Conservation (phyloP, 1,139 yeast species). For the Yamadazyma sp. region DNA sequence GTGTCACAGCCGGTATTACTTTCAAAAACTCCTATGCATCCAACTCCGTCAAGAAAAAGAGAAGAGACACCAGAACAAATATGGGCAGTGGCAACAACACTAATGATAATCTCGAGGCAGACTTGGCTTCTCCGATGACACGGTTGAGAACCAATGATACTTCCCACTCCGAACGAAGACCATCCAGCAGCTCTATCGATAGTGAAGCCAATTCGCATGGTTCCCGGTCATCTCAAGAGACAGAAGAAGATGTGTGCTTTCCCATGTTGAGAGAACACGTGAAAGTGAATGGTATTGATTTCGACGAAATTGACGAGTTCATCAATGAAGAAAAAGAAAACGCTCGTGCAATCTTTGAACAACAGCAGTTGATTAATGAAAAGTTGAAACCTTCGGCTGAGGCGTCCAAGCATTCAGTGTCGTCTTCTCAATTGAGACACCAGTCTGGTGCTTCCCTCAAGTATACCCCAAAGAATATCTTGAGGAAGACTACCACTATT, state of each 20-base stretch:
- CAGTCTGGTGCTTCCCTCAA: constrained; percentile 52
- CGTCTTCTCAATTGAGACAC: constrained; percentile 16
- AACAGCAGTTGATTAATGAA: constrained; percentile 32
- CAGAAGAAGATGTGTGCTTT: constrained; percentile 97
- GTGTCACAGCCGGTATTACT: constrained; percentile 8
- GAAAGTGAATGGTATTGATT: constrained; percentile 72
- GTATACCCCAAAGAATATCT: constrained; percentile 54
- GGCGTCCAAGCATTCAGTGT: constrained; percentile 6
- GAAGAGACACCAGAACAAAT: constrained; percentile 17
- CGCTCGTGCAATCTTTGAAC: constrained; percentile 24
- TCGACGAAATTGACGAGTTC: constrained; percentile 76
- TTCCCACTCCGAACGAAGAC: constrained; percentile 26
- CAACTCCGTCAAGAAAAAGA: constrained; percentile 10
- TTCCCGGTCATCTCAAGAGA: constrained; percentile 73
- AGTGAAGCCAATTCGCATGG: constrained; percentile 72
- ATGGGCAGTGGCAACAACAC: background rate
- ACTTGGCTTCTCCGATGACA: constrained; percentile 33
- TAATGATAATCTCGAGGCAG: constrained; percentile 23
- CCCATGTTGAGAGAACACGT: constrained; percentile 81
- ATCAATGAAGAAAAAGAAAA: constrained; percentile 52
- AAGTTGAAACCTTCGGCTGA: constrained; percentile 9
- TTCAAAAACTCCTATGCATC: constrained; percentile 4
- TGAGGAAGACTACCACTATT: constrained; percentile 21
- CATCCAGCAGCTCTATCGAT: constrained; percentile 45
- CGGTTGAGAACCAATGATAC: constrained; percentile 36